phyloP scores from a whole-genome alignment of 441 rosid species.

The Arabidopsis lyrata region DNA sequence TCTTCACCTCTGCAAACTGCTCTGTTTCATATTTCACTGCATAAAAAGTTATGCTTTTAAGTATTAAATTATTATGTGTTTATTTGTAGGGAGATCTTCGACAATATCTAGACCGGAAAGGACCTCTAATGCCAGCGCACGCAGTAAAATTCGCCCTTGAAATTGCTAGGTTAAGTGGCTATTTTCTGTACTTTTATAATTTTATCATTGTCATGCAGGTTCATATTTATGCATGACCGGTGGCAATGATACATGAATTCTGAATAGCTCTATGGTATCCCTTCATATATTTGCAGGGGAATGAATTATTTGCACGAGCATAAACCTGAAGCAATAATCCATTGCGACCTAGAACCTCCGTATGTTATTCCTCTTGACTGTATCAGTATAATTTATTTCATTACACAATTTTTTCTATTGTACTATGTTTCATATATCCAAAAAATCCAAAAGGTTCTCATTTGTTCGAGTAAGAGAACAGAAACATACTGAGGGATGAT shows the following conservation, averaged over 20 bases:
- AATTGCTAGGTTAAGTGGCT: slow-evolving; percentile 65
- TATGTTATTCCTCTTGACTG: slow-evolving; percentile 56
- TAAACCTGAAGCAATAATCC: slow-evolving; percentile 85
- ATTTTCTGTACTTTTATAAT: neutral
- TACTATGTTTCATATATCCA: slow-evolving; percentile 35
- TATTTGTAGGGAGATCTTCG: slow-evolving; percentile 76
- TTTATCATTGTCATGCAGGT: slow-evolving; percentile 8
- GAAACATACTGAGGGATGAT: slow-evolving; percentile 95
- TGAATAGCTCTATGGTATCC: slow-evolving; percentile 30
- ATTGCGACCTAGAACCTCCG: slow-evolving; percentile 86
- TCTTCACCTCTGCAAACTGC: slow-evolving; percentile 19
- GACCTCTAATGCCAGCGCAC: slow-evolving; percentile 57
- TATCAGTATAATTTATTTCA: neutral
- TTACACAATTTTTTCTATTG: slow-evolving; percentile 11
- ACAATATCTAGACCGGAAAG: slow-evolving; percentile 66
- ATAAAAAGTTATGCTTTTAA: slow-evolving; percentile 5
- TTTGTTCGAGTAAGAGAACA: slow-evolving; percentile 62
- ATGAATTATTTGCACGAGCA: slow-evolving; percentile 86
- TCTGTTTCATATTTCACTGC: neutral
- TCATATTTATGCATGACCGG: slow-evolving; percentile 7
- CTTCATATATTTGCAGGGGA: slow-evolving; percentile 61
- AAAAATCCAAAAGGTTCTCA: slow-evolving; percentile 50
- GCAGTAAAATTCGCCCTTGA: slow-evolving; percentile 86
- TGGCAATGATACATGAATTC: neutral
- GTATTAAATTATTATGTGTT: neutral